A percentile compares a stretch with the other conserved stretches of the same genome.
phyloP scores from a whole-genome alignment of 129 eudicot genomes.

The Silybum marianum region DNA sequence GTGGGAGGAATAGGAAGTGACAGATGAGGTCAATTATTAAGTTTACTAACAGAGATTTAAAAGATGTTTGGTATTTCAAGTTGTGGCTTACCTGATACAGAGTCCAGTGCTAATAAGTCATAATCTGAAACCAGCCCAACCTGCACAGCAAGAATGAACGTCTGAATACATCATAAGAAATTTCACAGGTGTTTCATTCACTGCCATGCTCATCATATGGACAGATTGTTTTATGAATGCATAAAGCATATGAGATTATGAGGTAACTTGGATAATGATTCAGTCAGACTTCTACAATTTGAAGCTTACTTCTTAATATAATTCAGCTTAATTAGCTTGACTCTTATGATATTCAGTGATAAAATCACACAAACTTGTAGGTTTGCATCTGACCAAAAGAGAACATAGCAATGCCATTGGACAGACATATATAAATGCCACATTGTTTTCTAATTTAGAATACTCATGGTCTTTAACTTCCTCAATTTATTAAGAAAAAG shows the following conservation, averaged over 20 bases:
- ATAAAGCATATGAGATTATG: neutral
- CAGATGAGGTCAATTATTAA: neutral
- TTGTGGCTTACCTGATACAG: slow-evolving; percentile 69
- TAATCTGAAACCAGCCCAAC: slow-evolving; percentile 97
- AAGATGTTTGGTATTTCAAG: slow-evolving; percentile 10
- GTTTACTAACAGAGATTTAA: too few relatives aligned
- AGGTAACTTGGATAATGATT: neutral
- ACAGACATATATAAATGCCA: too few relatives aligned
- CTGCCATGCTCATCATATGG: slow-evolving; percentile 13
- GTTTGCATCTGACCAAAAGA: too few relatives aligned
- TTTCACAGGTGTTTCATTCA: neutral
- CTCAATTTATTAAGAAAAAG: too few relatives aligned
- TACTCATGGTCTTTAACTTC: too few relatives aligned
- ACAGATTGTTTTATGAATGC: slow-evolving; percentile 1
- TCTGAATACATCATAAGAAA: slow-evolving; percentile 14
- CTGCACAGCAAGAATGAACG: slow-evolving; percentile 54
- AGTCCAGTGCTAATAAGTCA: slow-evolving; percentile 88
- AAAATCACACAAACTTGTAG: too few relatives aligned
- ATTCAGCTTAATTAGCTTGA: slow-evolving; percentile 7
- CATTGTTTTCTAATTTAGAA: too few relatives aligned
- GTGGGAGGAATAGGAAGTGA: neutral
- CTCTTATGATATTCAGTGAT: neutral
- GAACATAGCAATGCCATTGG: too few relatives aligned
- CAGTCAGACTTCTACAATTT: neutral
- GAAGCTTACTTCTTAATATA: neutral